A percentile compares a stretch with the other conserved stretches of the same genome.
phyloP scores from a whole-genome alignment of 495 filamentous ascomycete genomes.

The Staphylotrichum longicolle region DNA sequence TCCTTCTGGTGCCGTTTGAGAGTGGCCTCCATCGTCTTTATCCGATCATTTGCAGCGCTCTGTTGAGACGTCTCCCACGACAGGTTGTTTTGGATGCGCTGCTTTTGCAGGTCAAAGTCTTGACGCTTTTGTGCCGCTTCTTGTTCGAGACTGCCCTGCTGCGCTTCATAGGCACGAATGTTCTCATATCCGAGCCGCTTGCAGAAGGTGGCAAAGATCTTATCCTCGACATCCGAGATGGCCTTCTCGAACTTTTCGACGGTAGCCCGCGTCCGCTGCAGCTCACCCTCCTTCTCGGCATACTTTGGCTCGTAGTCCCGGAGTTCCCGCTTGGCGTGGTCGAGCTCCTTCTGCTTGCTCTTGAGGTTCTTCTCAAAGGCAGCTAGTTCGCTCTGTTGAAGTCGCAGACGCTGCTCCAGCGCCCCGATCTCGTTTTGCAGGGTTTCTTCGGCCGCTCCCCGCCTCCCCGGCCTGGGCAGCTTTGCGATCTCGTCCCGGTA shows the following conservation, averaged over 20 bases:
- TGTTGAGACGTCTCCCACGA: constrained; percentile 73
- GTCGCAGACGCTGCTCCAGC: constrained; percentile 73
- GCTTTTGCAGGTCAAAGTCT: constrained; percentile 81
- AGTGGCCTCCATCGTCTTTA: constrained; percentile 63
- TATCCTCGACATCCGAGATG: constrained; percentile 83
- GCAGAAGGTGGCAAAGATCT: constrained; percentile 86
- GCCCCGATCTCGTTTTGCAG: constrained; percentile 77
- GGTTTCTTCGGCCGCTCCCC: constrained; percentile 71
- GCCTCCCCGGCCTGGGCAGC: constrained; percentile 71
- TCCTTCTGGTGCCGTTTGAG: constrained; percentile 62
- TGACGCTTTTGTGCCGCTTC: constrained; percentile 82
- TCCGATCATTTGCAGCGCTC: constrained; percentile 63
- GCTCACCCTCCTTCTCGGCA: constrained; percentile 61
- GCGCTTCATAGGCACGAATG: constrained; percentile 88
- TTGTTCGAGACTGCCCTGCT: constrained; percentile 87
- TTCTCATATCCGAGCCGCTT: constrained; percentile 78
- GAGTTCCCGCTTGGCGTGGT: constrained; percentile 67
- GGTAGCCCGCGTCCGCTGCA: constrained; percentile 63
- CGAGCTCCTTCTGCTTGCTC: constrained; percentile 80
- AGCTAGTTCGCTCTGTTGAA: constrained; percentile 70
- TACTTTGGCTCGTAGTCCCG: constrained; percentile 75
- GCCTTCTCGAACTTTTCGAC: constrained; percentile 69
- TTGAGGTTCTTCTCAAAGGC: constrained; percentile 81
- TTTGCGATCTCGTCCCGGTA: constrained; percentile 67
- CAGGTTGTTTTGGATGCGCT: constrained; percentile 72